phyloP scores from a whole-genome alignment of 305 asterid genomes.

The Solanum aculeatissimum region DNA sequence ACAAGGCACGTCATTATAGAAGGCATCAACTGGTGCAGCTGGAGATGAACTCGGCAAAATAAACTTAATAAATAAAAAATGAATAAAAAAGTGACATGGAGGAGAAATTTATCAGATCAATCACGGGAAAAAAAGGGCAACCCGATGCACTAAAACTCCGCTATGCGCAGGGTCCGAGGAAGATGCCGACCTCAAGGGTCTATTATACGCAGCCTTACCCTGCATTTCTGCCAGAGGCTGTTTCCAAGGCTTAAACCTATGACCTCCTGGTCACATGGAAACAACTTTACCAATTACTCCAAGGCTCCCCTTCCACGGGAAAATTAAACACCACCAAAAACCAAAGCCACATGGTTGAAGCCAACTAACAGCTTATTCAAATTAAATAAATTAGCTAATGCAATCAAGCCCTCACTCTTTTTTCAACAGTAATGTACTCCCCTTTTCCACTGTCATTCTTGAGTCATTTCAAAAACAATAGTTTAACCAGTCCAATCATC shows the following conservation, averaged over 20 bases:
- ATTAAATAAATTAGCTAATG: not conserved
- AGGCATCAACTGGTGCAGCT: constrained; percentile 99
- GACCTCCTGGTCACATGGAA: no score
- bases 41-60: constrained; percentile 1
- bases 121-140: no score
- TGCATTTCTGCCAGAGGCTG: no score
- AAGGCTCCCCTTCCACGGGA: no score
- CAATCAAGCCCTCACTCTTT: not conserved
- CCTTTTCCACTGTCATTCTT: not conserved
- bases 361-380: not conserved
- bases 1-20: constrained; percentile 94
- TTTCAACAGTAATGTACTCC: not conserved
- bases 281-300: no score
- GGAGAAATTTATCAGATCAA: not conserved
- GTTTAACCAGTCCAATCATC: not conserved
- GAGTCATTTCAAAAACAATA: not conserved
- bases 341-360: not conserved
- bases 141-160: no score
- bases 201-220: no score
- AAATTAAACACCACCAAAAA: not conserved
- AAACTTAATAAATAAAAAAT: not conserved
- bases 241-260: no score
- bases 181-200: no score
- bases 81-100: not conserved
- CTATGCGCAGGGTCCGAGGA: no score